Base-by-base conservation (phyloP, 768 basidiomycete genomes). In the Kwoniella europaea region DNA sequence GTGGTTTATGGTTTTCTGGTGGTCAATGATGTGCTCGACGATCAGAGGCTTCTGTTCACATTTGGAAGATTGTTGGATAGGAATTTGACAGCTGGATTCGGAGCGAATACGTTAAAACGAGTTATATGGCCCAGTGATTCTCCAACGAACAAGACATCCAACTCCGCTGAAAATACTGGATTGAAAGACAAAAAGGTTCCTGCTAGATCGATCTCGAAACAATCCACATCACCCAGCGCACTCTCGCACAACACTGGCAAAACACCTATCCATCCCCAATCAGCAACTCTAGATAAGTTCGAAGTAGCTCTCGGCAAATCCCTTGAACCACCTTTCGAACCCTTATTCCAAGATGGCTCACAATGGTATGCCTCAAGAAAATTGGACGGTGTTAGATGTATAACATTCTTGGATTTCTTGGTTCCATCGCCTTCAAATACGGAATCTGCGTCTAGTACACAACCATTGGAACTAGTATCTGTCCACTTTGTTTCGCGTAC, bases 331-430 rank as follows among this genome's bases (percentile, higher is more conserved):
- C 70, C 71, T 13, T 72, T 78, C 59, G 56, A 53, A 10, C 69
- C 76, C 43, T 56, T 76, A 16, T 63, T 73, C 63, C 65, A 67
- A 44, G 44, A 65, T 15, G 15, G 44, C 22, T 41, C 60, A 12
- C 50, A 18, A 10, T 83, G 82, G 82, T 80, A 76, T 62, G 82
- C 79, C 29, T 79, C 77, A 12, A 70, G 82, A n/a, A 83, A 83
- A 57, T 73, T 83, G 9, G 82, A 83, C 65, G 82, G 82, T 13
- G 79, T 82, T 0, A 65, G 82, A 27, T 70, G 71, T 52, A 63
- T 83, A 18, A 67, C 75, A 12, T 71, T 78, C 29, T 63, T 83
- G 41, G 82, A 83, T 52, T 73, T 82, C 46, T 27, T 64, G 16
- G 20, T 79, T 43, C 72, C 73, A 2, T 13, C 60, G 18, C 24